phyloP scores from a whole-genome alignment of 2,329 filamentous ascomycete species.

The Colletotrichum godetiae region DNA sequence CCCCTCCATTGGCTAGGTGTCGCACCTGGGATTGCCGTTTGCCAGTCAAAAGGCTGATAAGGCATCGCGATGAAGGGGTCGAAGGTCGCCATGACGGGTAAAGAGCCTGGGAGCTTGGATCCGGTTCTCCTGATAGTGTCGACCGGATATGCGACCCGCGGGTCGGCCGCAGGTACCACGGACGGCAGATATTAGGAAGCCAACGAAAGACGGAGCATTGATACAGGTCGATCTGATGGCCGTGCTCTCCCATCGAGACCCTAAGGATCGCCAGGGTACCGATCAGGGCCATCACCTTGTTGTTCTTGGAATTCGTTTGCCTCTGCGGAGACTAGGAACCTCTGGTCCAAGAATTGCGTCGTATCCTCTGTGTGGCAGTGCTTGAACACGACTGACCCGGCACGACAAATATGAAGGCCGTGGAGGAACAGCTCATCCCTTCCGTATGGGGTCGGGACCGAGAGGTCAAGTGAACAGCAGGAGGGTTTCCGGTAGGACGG shows the following conservation, averaged over 20 bases:
- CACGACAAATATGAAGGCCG: neutral
- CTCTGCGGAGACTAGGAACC: conserved; percentile 10
- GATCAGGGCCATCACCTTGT: conserved; percentile 10
- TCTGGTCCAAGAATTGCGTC: conserved; percentile 3
- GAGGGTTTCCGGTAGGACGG: conserved; percentile 31
- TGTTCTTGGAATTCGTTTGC: conserved; percentile 25
- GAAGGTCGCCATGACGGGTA: neutral
- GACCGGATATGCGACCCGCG: conserved; percentile 15
- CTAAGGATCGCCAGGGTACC: conserved; percentile 27
- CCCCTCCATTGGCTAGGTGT: conserved; percentile 4
- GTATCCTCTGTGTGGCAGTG: conserved; percentile 25
- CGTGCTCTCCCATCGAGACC: conserved; percentile 4
- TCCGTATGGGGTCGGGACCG: conserved; percentile 12
- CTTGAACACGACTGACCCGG: neutral
- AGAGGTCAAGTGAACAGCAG: conserved; percentile 33
- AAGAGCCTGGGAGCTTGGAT: conserved; percentile 1
- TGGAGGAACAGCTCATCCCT: conserved; percentile 22
- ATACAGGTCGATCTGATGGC: conserved; percentile 10
- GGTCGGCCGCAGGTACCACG: conserved; percentile 31
- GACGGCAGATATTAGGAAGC: neutral
- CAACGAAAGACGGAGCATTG: neutral
- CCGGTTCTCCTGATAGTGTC: neutral
- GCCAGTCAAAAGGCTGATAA: conserved; percentile 12
- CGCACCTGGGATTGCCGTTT: neutral
- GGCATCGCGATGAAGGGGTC: neutral